A percentile compares a stretch with the other conserved stretches of the same genome.
Evolutionary conservation across 176 grass and related monocot species (phyloP).

Genomic region (Alloteropsis semialata): DNA sequence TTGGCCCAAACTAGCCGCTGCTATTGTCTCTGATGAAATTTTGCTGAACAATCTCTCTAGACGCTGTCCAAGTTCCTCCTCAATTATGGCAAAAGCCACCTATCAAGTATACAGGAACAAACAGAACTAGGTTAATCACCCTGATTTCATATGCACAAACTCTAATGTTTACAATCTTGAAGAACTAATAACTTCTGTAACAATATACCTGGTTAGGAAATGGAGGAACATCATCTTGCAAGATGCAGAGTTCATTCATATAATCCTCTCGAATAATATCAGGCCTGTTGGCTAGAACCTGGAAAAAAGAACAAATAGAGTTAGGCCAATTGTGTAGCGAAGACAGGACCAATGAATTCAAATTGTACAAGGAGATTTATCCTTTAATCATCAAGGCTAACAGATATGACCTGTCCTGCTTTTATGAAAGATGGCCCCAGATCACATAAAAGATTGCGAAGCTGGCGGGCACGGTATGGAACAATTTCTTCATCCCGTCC

Average conservation of each 20-base stretch:
- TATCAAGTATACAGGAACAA: constrained; percentile 28
- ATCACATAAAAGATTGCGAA: constrained; percentile 92
- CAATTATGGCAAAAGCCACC: constrained; percentile 94
- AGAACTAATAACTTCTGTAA: constrained; percentile 9
- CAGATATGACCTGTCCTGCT: constrained; percentile 80
- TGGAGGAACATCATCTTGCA: constrained; percentile 95
- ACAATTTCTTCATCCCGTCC: constrained; percentile 94
- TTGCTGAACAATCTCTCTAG: constrained; percentile 78
- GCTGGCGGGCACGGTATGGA: constrained; percentile 87
- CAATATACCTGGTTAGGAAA: constrained; percentile 79
- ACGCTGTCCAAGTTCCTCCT: constrained; percentile 88
- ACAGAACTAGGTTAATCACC: not conserved
- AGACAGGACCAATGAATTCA: not conserved
- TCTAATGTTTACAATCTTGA: not conserved
- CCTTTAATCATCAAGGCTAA: not conserved
- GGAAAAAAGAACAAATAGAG: constrained; percentile 2
- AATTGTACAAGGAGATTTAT: not conserved
- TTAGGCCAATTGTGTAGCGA: not conserved
- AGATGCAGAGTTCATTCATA: constrained; percentile 98
- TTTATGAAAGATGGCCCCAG: constrained; percentile 98
- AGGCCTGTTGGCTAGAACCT: constrained; percentile 97
- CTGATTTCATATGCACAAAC: not conserved
- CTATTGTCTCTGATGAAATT: constrained; percentile 94
- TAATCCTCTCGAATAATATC: constrained; percentile 99
- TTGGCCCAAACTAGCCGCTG: constrained; percentile 98